A percentile compares a stretch with the other conserved stretches of the same genome.
Evolutionary conservation across 345 rosid species (phyloP).

Genomic region (Trapa incisa): DNA sequence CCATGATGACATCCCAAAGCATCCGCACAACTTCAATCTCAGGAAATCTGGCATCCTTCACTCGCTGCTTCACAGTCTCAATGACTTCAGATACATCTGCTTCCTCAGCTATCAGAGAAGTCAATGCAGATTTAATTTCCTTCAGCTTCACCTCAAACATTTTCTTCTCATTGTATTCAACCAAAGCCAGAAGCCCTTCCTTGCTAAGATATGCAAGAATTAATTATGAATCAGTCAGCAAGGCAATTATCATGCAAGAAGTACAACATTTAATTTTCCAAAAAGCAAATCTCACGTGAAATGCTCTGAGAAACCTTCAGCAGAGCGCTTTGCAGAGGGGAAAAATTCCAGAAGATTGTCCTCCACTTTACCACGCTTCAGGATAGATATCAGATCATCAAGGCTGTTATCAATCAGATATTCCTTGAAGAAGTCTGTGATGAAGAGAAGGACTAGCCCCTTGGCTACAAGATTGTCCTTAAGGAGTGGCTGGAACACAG

Average conservation of each 20-base stretch:
- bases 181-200: conserved; percentile 68
- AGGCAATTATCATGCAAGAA: background rate
- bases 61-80: conserved; percentile 67
- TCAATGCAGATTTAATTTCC: conserved; percentile 79
- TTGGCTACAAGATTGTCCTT: conserved; percentile 98
- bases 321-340: conserved; percentile 69
- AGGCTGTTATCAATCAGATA: conserved; percentile 92
- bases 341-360: conserved; percentile 76
- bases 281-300: conserved; percentile 48
- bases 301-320: conserved; percentile 90
- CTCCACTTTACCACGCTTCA: conserved; percentile 93
- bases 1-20: conserved; percentile 93
- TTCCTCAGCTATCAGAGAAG: conserved; percentile 68
- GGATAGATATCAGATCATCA: conserved; percentile 80
- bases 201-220: conserved; percentile 33
- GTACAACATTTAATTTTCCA: too few relatives aligned
- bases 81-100: conserved; percentile 66
- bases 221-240: background rate
- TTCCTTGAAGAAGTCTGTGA: conserved; percentile 93
- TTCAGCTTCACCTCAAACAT: conserved; percentile 74
- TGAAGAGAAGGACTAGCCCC: conserved; percentile 91
- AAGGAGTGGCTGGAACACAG: conserved; percentile 91
- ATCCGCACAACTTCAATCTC: conserved; percentile 68
- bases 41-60: conserved; percentile 71
- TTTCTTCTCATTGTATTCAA: conserved; percentile 91